phyloP scores from a whole-genome alignment of 202 grass and related monocot genomes.

The Panicum hallii region DNA sequence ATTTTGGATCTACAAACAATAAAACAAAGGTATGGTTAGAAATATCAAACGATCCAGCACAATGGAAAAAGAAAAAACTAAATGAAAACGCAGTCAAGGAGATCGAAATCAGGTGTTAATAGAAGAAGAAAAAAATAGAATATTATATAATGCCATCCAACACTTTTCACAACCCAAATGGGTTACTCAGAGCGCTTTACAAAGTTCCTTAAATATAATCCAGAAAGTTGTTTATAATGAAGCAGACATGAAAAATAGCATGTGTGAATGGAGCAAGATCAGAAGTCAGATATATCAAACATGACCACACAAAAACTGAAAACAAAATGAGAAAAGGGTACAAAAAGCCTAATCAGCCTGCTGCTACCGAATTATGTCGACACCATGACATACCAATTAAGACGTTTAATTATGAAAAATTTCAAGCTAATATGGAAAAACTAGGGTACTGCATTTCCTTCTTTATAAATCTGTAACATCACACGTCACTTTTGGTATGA shows the following conservation, averaged over 20 bases:
- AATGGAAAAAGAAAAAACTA: neutral
- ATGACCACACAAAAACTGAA: neutral
- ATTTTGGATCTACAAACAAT: constrained; percentile 76
- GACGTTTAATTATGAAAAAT: neutral
- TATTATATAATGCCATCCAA: constrained; percentile 7
- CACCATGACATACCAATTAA: neutral
- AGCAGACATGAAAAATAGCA: neutral
- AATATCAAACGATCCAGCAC: constrained; percentile 12
- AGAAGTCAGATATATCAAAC: constrained; percentile 5
- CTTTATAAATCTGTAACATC: neutral
- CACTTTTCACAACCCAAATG: neutral
- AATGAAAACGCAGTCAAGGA: neutral
- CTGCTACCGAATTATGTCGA: neutral
- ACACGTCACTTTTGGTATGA: neutral
- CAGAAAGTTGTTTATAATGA: neutral
- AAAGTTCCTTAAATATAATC: neutral
- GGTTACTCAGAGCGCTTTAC: neutral
- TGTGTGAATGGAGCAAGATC: neutral
- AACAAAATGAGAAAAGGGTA: neutral
- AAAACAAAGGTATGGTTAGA: constrained; percentile 15
- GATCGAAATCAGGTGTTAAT: neutral
- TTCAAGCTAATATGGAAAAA: constrained; percentile 15
- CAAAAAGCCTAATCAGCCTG: neutral
- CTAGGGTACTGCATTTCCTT: neutral
- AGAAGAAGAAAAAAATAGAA: neutral